Percentiles rank a stretch among this genome's conserved stretches.
These are phyloP conservation scores for Bassia scoparia DNA, from an alignment of 148 eudicot genomes.

Conservation along the genomic window DNA sequence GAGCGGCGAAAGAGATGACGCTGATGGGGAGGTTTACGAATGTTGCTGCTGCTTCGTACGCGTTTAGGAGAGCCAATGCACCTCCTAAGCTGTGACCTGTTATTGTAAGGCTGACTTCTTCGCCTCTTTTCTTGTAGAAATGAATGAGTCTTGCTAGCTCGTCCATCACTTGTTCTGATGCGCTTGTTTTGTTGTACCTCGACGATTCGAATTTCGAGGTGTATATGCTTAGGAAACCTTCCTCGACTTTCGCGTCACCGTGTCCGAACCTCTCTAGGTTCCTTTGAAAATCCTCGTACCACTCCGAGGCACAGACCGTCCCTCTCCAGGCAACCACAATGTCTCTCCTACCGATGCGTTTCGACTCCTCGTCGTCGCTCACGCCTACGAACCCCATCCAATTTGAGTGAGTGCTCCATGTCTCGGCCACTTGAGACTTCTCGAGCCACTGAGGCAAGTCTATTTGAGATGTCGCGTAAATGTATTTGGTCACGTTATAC, in stretches of 20 bases:
- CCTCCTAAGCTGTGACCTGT: conserved; percentile 91
- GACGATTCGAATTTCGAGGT: conserved; percentile 39
- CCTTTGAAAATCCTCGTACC: conserved; percentile 67
- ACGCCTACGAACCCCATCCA: conserved; percentile 87
- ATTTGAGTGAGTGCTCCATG: conserved; percentile 67
- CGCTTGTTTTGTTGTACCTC: conserved; percentile 60
- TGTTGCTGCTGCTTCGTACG: conserved; percentile 54
- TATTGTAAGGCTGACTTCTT: conserved; percentile 66
- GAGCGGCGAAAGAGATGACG: conserved; percentile 68
- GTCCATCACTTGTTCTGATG: conserved; percentile 59
- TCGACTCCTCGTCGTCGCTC: conserved; percentile 47
- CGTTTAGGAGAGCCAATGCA: conserved; percentile 57
- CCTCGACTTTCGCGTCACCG: conserved; percentile 59
- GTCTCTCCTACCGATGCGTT: conserved; percentile 59
- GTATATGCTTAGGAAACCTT: conserved; percentile 67
- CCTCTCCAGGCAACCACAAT: conserved; percentile 72
- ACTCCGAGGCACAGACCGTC: conserved; percentile 63
- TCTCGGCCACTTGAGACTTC: conserved; percentile 38
- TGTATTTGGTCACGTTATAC: conserved; percentile 54
- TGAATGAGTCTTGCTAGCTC: conserved; percentile 43
- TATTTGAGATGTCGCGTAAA: conserved; percentile 64
- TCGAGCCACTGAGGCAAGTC: conserved; percentile 63
- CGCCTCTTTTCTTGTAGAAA: conserved; percentile 37
- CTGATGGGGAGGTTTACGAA: conserved; percentile 45
- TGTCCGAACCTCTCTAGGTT: conserved; percentile 49